phyloP scores from a whole-genome alignment of 2,329 filamentous ascomycete species.

The Pseudogymnoascus sp. region DNA sequence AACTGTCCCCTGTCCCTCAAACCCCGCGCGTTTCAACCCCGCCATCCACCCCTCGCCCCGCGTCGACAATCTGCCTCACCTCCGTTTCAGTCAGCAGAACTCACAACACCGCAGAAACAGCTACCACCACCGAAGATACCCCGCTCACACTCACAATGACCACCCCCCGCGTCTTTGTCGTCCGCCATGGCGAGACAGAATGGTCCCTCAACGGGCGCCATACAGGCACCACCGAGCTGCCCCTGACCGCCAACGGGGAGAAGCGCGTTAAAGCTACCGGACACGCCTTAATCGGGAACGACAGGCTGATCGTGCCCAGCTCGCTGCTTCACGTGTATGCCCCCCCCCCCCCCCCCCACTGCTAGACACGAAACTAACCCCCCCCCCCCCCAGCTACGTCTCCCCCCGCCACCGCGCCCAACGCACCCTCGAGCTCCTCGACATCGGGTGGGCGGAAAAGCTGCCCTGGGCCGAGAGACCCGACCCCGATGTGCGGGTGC shows the following conservation, averaged over 20 bases:
- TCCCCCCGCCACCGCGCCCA: slow-evolving; percentile 80
- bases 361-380: slow-evolving; percentile 49
- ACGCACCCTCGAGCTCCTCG: slow-evolving; percentile 80
- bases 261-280: slow-evolving; percentile 69
- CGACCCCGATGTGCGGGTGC: slow-evolving; percentile 38
- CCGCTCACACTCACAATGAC: slow-evolving; percentile 17
- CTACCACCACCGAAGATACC: background rate
- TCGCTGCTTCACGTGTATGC: slow-evolving; percentile 75
- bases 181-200: slow-evolving; percentile 90
- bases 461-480: slow-evolving; percentile 59
- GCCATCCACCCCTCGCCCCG: background rate
- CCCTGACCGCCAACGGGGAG: slow-evolving; percentile 74
- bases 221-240: slow-evolving; percentile 79
- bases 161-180: slow-evolving; percentile 68
- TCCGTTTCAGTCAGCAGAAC: background rate
- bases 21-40: background rate
- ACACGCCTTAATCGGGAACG: slow-evolving; percentile 71
- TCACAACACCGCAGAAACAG: background rate
- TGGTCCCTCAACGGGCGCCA: slow-evolving; percentile 85
- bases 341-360: slow-evolving; percentile 36
- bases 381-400: slow-evolving; percentile 53
- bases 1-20: background rate
- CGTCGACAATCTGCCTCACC: background rate
- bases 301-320: slow-evolving; percentile 74
- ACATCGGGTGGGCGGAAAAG: slow-evolving; percentile 58